These are phyloP conservation scores for Coprinopsis strossmayeri DNA, from an alignment of 768 basidiomycete genomes.

Conservation along the genomic window DNA sequence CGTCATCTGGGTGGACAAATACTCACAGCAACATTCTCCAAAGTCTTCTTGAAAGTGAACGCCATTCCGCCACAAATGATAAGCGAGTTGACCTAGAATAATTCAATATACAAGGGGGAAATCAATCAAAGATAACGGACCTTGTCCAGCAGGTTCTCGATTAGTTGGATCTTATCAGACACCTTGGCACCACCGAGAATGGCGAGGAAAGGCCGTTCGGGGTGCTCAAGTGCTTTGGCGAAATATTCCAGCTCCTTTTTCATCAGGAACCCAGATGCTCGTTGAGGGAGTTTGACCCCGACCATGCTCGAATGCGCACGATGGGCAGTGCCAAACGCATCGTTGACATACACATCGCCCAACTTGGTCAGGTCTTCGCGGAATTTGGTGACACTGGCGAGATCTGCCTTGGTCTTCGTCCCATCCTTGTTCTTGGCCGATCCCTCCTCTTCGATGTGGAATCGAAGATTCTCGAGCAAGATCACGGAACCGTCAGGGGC, in stretches of 20 bases:
- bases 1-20: conserved; percentile 7
- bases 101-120: background rate
- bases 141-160: conserved; percentile 99
- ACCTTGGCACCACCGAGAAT: conserved; percentile 99
- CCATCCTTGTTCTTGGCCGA: conserved; percentile 91
- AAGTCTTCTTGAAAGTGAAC: conserved; percentile 97
- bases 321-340: conserved; percentile 98
- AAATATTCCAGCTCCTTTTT: conserved; percentile 99
- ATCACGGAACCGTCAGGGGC: conserved; percentile 67
- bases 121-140: conserved; percentile 28
- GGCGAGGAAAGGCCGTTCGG: conserved; percentile 93
- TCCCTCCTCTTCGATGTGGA: conserved; percentile 98
- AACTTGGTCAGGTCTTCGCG: conserved; percentile 82
- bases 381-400: conserved; percentile 75
- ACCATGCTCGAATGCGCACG: conserved; percentile 99
- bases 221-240: conserved; percentile 92
- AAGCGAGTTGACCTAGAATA: conserved; percentile 75
- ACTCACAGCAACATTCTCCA: conserved; percentile 68
- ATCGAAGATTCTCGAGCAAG: conserved; percentile 95
- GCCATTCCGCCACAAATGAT: conserved; percentile 99
- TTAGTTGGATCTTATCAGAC: conserved; percentile 97
- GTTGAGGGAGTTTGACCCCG: conserved; percentile 85
- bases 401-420: conserved; percentile 90
- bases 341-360: conserved; percentile 96
- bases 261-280: conserved; percentile 94